phyloP scores from a whole-genome alignment of 75 land plant species.

The Chamaecyparis obtusa region DNA sequence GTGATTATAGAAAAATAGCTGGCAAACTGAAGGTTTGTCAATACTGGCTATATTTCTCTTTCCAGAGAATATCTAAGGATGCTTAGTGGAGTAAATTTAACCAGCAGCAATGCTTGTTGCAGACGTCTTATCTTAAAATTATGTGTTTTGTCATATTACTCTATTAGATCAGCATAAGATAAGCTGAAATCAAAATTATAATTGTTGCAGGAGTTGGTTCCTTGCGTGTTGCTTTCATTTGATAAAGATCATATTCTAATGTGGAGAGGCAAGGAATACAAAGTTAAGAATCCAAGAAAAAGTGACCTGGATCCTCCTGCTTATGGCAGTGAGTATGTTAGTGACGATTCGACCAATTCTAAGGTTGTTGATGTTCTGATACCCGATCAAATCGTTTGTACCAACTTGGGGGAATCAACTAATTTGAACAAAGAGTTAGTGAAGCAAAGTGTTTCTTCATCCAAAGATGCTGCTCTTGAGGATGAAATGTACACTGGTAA shows the following conservation, averaged over 20 bases:
- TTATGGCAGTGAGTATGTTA: neutral
- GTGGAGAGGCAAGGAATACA: conserved; percentile 78
- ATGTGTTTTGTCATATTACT: neutral
- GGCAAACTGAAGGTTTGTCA: conserved; percentile 78
- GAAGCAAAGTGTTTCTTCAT: neutral
- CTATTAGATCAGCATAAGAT: neutral
- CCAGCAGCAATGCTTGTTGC: neutral
- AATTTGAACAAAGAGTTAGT: neutral
- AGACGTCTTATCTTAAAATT: conserved; percentile 4
- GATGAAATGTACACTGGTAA: neutral
- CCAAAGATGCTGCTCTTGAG: neutral
- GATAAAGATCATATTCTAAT: conserved; percentile 76
- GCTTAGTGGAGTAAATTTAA: neutral
- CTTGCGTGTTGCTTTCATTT: conserved; percentile 73
- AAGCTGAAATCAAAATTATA: neutral
- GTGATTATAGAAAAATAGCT: conserved; percentile 85
- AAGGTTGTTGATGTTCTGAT: neutral
- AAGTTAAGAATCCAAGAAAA: conserved; percentile 29
- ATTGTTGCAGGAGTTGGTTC: conserved; percentile 71
- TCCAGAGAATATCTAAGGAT: neutral
- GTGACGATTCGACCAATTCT: neutral
- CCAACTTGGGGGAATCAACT: neutral
- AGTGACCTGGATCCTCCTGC: neutral
- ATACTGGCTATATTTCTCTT: neutral
- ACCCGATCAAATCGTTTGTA: neutral